Conservation (phyloP, 139 green algal genomes). For the Micromonas commoda region DNA sequence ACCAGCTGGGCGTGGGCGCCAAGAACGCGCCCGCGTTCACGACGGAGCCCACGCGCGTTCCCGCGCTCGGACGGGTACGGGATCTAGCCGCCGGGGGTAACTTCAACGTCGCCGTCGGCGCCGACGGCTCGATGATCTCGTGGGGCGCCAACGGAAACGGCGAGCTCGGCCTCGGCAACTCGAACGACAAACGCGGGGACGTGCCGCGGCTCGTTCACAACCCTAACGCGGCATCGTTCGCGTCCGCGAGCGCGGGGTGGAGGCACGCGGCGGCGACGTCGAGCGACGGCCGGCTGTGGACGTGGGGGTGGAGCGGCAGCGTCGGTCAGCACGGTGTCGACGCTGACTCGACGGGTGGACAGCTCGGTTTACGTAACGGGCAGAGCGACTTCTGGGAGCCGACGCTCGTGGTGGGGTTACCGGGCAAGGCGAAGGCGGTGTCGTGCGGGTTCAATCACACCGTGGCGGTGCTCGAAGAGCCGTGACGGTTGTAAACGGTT, state of each 20-base stretch:
- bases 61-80: background rate
- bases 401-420: background rate
- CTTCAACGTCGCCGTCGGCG: background rate
- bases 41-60: background rate
- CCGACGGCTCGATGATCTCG: constrained; percentile 7
- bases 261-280: constrained; percentile 14
- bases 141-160: constrained; percentile 28
- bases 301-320: constrained; percentile 22
- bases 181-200: too few species aligned
- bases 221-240: too few species aligned
- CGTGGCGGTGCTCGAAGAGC: background rate
- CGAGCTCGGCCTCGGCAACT: constrained; percentile 27
- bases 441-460: constrained; percentile 19
- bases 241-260: too few species aligned
- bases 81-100: background rate
- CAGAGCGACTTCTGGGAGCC: constrained; percentile 17
- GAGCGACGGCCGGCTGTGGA: constrained; percentile 20
- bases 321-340: constrained; percentile 6
- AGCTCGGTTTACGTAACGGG: constrained; percentile 5
- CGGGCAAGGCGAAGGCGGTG: background rate
- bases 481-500: background rate
- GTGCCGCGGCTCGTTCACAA: too few species aligned
- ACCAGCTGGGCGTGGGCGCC: background rate
- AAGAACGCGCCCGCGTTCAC: background rate
- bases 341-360: background rate